A percentile compares a stretch with the other conserved stretches of the same genome.
Conservation (phyloP, 2,329 filamentous ascomycete genomes). For the Coleophoma cylindrospora region DNA sequence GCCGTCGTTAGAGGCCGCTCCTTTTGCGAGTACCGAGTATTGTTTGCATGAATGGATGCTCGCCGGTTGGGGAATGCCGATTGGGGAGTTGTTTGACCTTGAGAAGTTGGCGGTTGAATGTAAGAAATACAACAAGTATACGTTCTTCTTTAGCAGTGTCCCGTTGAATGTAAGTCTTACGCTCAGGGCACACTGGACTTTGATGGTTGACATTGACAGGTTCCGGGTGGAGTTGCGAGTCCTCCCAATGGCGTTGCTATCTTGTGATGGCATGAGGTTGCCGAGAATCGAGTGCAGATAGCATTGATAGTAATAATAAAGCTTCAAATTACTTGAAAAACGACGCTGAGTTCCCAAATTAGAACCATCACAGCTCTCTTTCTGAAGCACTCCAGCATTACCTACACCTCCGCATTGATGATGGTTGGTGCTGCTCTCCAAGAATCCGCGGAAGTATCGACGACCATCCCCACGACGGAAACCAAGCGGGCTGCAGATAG, state of each 20-base stretch:
- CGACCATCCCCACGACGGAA: no score
- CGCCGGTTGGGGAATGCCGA: constrained; percentile 13
- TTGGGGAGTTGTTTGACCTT: constrained; percentile 17
- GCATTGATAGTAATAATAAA: no score
- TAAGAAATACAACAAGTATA: constrained; percentile 6
- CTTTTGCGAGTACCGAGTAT: constrained; percentile 4
- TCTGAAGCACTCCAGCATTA: no score
- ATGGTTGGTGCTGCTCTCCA: no score
- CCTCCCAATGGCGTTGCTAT: constrained; percentile 24
- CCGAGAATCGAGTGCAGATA: no score
- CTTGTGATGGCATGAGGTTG: constrained; percentile 5
- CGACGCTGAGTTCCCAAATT: no score
- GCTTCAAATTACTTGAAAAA: no score
- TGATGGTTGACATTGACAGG: neutral
- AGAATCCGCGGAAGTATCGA: no score
- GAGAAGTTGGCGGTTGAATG: constrained; percentile 10
- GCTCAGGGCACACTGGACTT: no score
- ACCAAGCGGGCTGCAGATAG: no score
- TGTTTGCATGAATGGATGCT: constrained; percentile 12
- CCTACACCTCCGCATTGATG: no score
- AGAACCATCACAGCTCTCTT: no score
- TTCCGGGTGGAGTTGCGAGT: constrained; percentile 23
- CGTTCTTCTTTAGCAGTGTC: constrained; percentile 14
- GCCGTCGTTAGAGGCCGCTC: constrained; percentile 33
- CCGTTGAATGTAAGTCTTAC: constrained; percentile 1